Base-by-base conservation (phyloP, 257 asterid species). In the Fraxinus pennsylvanica region DNA sequence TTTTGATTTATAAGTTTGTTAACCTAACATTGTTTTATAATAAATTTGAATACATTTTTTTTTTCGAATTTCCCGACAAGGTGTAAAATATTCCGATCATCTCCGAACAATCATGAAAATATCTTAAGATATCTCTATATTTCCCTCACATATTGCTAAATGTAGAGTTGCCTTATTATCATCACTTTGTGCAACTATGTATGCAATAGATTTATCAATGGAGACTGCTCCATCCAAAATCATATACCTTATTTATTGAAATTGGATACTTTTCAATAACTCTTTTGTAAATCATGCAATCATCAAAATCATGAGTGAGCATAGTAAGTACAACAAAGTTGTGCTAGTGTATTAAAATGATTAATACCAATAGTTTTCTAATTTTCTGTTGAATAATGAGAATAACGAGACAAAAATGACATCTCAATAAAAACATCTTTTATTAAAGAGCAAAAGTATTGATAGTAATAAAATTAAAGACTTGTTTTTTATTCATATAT, bases 161-260 rank as follows among this genome's bases (percentile, higher is more conserved):
- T 74, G 80, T 25, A 82, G 68, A 10, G 81, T 25, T 14, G 85
- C 43, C 0, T 61, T 81, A 0, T 32, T 14, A 13, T 22, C 75
- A 52, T 72, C 67, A 3, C 10, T 66, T n/a, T 21, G 35, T 27
- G 72, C 75, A 22, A 39, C 9, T 25, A 72, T 0, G 59, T 70
- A 73, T 14, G 68, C 79, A 12, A 67, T 3, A 5, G 75, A 65
- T 13, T 68, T 72, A 30, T 82, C 77, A 72, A 39, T 81, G 81
- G 17, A 81, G 50, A 3, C 79, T 38, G 14, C 45, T 76, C 71
- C 74, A 81, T 33, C 84, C 84, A 43, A 8, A 6, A 0, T 45
- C n/a, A n/a, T 81, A 81, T 9, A 8, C 61, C 27, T 54, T 36
- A 12, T 10, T 74, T 13, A 9, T 38, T 57, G 7, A 80, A 38